These are phyloP conservation scores for Lactarius psammicola DNA, from an alignment of 768 basidiomycete genomes.

Conservation along the genomic window DNA sequence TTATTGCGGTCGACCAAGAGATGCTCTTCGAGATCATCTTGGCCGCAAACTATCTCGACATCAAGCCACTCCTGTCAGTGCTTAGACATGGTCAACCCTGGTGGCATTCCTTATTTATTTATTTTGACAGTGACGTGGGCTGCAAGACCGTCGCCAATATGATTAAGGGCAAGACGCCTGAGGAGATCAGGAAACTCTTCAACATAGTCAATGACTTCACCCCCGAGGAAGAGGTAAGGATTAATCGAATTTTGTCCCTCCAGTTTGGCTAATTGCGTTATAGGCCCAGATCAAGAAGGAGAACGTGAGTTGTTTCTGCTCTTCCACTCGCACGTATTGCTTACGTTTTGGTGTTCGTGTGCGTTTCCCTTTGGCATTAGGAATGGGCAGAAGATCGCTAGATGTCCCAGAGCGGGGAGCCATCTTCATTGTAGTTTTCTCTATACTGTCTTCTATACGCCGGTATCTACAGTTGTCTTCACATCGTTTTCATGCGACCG, in stretches of 20 bases:
- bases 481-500: neutral
- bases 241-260: neutral
- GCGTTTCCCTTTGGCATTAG: constrained; percentile 39
- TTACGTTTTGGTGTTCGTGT: constrained; percentile 2
- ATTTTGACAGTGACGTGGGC: constrained; percentile 73
- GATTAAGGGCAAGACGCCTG: constrained; percentile 99
- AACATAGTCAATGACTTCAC: constrained; percentile 99
- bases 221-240: constrained; percentile 90
- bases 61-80: constrained; percentile 89
- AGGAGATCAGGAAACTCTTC: constrained; percentile 97
- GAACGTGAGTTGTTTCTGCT: constrained; percentile 61
- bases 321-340: constrained; percentile 1
- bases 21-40: constrained; percentile 99
- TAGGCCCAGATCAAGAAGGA: constrained; percentile 99
- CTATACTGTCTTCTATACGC: constrained; percentile 25
- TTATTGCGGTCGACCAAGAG: constrained; percentile 98
- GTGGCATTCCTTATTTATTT: constrained; percentile 9
- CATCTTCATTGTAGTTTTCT: constrained; percentile 21
- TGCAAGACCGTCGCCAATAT: constrained; percentile 99
- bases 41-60: constrained; percentile 99
- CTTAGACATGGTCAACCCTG: neutral
- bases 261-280: constrained; percentile 7
- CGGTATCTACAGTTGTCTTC: constrained; percentile 18
- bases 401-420: constrained; percentile 9
- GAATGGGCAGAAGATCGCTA: constrained; percentile 95